These are phyloP conservation scores for Nemania diffusa DNA, from an alignment of 2,329 filamentous ascomycete species.

Conservation along the genomic window DNA sequence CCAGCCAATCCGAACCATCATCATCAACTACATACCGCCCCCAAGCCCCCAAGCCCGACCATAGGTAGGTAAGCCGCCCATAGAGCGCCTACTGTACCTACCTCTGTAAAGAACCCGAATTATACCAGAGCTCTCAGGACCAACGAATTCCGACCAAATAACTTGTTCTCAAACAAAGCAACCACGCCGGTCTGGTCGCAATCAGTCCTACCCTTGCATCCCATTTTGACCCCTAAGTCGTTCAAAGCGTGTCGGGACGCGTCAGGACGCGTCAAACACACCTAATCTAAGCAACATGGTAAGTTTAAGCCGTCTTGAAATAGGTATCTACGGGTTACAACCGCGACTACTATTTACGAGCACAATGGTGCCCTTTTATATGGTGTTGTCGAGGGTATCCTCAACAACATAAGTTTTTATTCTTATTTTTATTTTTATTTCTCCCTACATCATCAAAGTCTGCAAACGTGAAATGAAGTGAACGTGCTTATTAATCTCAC, in stretches of 20 bases:
- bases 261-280: conserved; percentile 27
- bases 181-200: conserved; percentile 4
- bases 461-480: conserved; percentile 11
- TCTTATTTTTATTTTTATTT: background rate
- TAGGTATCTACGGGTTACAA: background rate
- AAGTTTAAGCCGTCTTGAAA: conserved; percentile 23
- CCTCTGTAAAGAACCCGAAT: no score
- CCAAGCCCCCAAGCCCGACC: background rate
- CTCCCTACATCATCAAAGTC: background rate
- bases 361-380: background rate
- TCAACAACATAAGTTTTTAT: background rate
- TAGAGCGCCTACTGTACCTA: background rate
- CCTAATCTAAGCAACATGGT: conserved; percentile 30
- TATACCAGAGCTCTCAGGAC: background rate
- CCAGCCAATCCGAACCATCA: background rate
- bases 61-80: background rate
- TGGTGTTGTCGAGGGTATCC: background rate
- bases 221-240: background rate
- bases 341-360: conserved; percentile 1
- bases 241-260: conserved; percentile 13
- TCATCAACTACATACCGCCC: background rate
- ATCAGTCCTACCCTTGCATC: background rate
- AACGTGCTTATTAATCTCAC: conserved; percentile 7
- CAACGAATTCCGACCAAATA: conserved; percentile 1
- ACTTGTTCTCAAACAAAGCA: conserved; percentile 24